Conservation (phyloP, 768 basidiomycete genomes). For the Termitomyces titanicus region DNA sequence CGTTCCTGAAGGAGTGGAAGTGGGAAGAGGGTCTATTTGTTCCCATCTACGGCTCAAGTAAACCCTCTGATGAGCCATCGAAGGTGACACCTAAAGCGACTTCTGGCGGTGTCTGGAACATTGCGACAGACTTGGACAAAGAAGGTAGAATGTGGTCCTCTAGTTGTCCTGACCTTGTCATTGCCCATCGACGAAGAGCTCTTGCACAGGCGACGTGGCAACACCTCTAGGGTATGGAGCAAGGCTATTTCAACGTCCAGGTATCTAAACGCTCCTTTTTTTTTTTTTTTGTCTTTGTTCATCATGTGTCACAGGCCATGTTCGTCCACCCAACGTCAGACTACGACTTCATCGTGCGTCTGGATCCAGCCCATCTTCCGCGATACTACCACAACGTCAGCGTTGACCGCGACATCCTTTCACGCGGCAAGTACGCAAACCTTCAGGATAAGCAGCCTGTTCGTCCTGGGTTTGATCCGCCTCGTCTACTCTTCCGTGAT, state of each 20-base stretch:
- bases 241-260: constrained; percentile 51
- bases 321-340: constrained; percentile 82
- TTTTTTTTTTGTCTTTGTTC: background rate
- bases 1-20: constrained; percentile 77
- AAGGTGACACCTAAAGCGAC: constrained; percentile 21
- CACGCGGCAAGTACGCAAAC: constrained; percentile 45
- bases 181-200: constrained; percentile 67
- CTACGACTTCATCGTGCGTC: constrained; percentile 81
- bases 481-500: constrained; percentile 59
- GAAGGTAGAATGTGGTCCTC: constrained; percentile 77
- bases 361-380: constrained; percentile 61
- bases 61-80: constrained; percentile 23
- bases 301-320: constrained; percentile 49
- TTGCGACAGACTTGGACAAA: constrained; percentile 78
- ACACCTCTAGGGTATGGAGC: constrained; percentile 49
- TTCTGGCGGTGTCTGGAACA: constrained; percentile 59
- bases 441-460: constrained; percentile 28
- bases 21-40: constrained; percentile 77
- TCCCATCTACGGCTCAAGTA: constrained; percentile 53
- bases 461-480: constrained; percentile 45
- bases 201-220: constrained; percentile 76
- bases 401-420: constrained; percentile 45
- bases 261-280: constrained; percentile 33
- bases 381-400: constrained; percentile 72
- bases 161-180: constrained; percentile 60